Percentiles rank a stretch among this genome's conserved stretches.
Evolutionary conservation across 2,329 filamentous ascomycete genomes (phyloP).

Genomic region (Aurifilum marmelostoma): DNA sequence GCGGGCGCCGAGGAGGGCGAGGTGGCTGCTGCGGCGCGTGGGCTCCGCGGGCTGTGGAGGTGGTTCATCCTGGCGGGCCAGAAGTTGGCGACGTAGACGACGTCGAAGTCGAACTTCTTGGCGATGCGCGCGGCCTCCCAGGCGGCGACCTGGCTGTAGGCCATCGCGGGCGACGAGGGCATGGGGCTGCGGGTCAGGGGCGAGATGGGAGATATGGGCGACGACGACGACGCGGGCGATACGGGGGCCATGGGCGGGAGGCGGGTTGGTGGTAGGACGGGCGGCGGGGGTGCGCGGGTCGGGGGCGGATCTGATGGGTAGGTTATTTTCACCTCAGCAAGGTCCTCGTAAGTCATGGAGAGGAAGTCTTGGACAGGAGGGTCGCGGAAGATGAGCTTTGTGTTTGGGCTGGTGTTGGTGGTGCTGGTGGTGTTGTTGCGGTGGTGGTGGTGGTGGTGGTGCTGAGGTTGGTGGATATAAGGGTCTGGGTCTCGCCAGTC

Average conservation of each 20-base stretch:
- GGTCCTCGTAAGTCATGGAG: conserved; percentile 59
- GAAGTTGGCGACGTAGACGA: conserved; percentile 62
- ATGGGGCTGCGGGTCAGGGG: conserved; percentile 7
- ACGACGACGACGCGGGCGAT: conserved; percentile 38
- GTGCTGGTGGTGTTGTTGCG: not conserved
- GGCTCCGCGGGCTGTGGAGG: conserved; percentile 27
- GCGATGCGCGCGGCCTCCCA: conserved; percentile 60
- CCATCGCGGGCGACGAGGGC: conserved; percentile 47
- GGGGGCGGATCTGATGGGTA: conserved; percentile 28
- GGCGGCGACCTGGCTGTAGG: conserved; percentile 52
- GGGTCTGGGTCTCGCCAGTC: conserved; percentile 28
- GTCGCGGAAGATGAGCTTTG: conserved; percentile 49
- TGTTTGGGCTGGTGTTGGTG: conserved; percentile 33
- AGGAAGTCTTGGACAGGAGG: conserved; percentile 59
- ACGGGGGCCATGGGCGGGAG: conserved; percentile 39
- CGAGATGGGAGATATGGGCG: conserved; percentile 42
- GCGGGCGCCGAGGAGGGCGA: not conserved
- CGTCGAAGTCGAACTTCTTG: conserved; percentile 58
- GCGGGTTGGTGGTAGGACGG: conserved; percentile 15
- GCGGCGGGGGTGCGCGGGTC: conserved; percentile 21
- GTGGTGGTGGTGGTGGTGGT: conserved; percentile 26
- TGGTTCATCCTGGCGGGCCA: conserved; percentile 49
- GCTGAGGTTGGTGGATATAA: conserved; percentile 27
- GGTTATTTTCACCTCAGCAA: conserved; percentile 49
- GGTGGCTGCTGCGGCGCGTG: conserved; percentile 10